Base-by-base conservation (phyloP, 371 early-diverging fungal species). In the Rhizopus microsporus region DNA sequence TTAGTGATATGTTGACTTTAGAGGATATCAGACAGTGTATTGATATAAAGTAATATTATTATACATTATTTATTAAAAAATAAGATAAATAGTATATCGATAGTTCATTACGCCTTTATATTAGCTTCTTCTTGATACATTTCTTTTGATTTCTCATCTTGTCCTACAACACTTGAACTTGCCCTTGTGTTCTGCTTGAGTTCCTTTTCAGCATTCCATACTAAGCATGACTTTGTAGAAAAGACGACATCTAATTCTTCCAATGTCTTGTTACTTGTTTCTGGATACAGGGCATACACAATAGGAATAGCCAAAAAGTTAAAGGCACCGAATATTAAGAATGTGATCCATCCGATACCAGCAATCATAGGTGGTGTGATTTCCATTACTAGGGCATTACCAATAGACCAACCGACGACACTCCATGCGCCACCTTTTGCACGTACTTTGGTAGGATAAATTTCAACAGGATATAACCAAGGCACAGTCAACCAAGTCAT, bases 321-420 rank as follows among this genome's bases (percentile, higher is more conserved):
- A 8, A 72, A 65, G 4, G 65, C 67, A 35, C 65, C 76, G 60
- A 73, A 76, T 44, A 76, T 53, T 40, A 76, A 55, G 32, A 73
- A 76, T 13, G 76, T 76, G 8, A 67, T 66, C 71, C 71, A 73
- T 3, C 74, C 74, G 59, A 74, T 68, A 34, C 65, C 53, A 16
- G 59, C 60, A 29, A 76, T 60, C 71, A 76, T 63, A 10, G 69
- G 69, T 9, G 71, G 76, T 5, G 76, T 76, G 39, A 76, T 68
- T 56, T 73, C 74, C 61, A 68, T 72, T 31, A 76, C 74, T 0
- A 73, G 45, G 8, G 72, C 72, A 16, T 76, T 76, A 33, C 73
- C 72, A n/a, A 76, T 45, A 7, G 73, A 76, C 73, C 74, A 73
- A 23, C 73, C 74, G n/a, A 72, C 76, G 13, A 76, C 76, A 54